Base-by-base conservation (phyloP, 352 stramenopile species). In the Pythium brachiatum region DNA sequence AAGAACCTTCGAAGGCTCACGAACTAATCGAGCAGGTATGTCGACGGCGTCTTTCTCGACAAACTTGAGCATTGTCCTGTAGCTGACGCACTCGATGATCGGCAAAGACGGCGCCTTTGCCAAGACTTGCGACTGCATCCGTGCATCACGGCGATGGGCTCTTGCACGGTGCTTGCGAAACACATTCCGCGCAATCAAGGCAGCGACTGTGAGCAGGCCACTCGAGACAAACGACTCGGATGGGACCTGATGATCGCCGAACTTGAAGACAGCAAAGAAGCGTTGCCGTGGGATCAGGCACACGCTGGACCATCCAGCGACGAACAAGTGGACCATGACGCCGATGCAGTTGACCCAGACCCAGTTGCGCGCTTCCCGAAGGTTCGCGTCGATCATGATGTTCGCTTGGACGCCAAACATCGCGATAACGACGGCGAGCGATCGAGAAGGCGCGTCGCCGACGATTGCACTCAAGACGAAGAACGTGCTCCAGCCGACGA, bases 341-440 rank as follows among this genome's bases (percentile, higher is more conserved):
- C 31, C 52, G 13, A 61, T 57, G 52, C 36, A 34, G n/a, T 46
- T 67, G 23, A 67, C 31, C 31, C 27, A 55, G 12, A 56, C 44
- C 21, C 58, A 55, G n/a, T 51, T 55, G 3, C 53, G 52, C 3
- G 51, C 54, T 15, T 26, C 41, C 7, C 54, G 55, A 53, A 69
- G 36, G 29, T 59, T 64, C 6, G 62, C 57, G 18, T 69, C 62
- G 31, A 69, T 69, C 27, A 69, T 48, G 11, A 69, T 53, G 20
- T 50, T 64, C n/a, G 47, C 54, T 20, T 59, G 39, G 15, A 64
- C 32, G 9, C 54, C 47, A 8, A 39, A 41, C 1, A 64, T 46
- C 23, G 54, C 61, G 21, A 55, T 25, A 2, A 41, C 7, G 25
- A 69, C 18, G 18, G 51, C 39, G 0, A 53, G 6, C 0, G 52